A percentile compares a stretch with the other conserved stretches of the same genome.
These are phyloP conservation scores for Saccharomyces kudriavzevii DNA, from an alignment of 805 yeast genomes.

Conservation along the genomic window DNA sequence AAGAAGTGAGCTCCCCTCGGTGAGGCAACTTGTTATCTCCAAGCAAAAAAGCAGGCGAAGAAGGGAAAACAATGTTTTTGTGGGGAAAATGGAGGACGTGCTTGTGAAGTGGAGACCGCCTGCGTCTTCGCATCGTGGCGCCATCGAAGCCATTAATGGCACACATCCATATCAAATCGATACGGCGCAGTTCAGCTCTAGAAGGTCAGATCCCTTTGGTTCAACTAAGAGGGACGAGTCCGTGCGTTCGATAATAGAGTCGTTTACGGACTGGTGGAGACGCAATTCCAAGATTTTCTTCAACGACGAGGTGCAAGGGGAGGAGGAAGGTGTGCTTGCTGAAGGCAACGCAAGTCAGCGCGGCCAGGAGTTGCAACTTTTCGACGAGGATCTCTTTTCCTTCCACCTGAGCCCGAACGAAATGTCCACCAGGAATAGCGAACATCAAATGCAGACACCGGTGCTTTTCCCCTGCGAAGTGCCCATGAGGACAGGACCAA, in stretches of 20 bases:
- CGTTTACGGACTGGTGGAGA: not conserved
- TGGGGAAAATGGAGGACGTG: conserved; percentile 22
- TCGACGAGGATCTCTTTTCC: not conserved
- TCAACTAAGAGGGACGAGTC: not conserved
- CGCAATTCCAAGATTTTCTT: not conserved
- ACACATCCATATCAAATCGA: conserved; percentile 23
- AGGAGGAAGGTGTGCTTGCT: not conserved
- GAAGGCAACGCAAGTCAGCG: not conserved
- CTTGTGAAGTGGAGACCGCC: conserved; percentile 26
- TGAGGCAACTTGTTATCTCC: conserved; percentile 23
- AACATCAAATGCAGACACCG: not conserved
- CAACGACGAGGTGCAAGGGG: not conserved
- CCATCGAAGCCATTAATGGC: conserved; percentile 21
- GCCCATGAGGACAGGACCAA: not conserved
- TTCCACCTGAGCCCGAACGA: not conserved
- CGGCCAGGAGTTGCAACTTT: not conserved
- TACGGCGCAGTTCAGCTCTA: conserved; percentile 3
- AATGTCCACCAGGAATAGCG: not conserved
- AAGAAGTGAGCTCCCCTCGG: conserved; percentile 11
- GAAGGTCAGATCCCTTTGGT: not conserved
- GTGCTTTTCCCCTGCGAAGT: not conserved
- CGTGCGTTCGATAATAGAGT: not conserved
- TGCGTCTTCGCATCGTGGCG: conserved; percentile 17
- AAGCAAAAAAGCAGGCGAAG: conserved; percentile 17
- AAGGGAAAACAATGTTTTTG: conserved; percentile 12